These are phyloP conservation scores for Endocalyx cinctus DNA, from an alignment of 2,329 filamentous ascomycete genomes.

Conservation along the genomic window DNA sequence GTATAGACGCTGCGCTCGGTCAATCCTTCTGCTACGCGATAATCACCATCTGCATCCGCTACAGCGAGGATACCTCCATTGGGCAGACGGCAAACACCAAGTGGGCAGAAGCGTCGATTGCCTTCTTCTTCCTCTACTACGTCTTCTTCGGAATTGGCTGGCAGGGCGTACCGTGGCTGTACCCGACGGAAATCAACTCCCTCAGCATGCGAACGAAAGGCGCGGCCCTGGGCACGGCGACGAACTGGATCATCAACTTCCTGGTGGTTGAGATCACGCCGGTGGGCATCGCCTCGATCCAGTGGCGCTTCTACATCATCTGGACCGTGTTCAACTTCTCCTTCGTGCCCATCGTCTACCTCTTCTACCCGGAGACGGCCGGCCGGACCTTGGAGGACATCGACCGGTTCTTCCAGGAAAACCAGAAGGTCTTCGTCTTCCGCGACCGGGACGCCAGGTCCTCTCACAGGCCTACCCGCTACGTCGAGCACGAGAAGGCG, in stretches of 20 bases:
- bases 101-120: constrained; percentile 13
- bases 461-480: constrained; percentile 14
- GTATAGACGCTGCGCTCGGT: constrained; percentile 37
- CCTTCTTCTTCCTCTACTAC: constrained; percentile 28
- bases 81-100: constrained; percentile 6
- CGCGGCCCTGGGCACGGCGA: constrained; percentile 27
- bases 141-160: constrained; percentile 23
- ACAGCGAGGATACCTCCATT: constrained; percentile 2
- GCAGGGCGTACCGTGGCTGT: constrained; percentile 21
- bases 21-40: constrained; percentile 45
- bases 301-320: constrained; percentile 47
- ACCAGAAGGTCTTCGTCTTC: constrained; percentile 17
- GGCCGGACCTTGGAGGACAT: constrained; percentile 30
- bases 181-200: constrained; percentile 29
- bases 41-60: background rate
- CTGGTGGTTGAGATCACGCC: constrained; percentile 31
- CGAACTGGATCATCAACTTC: constrained; percentile 31
- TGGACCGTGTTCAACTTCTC: constrained; percentile 38
- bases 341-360: constrained; percentile 37
- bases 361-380: constrained; percentile 46
- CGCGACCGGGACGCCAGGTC: constrained; percentile 18
- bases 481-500: constrained; percentile 15
- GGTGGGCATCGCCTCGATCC: constrained; percentile 33
- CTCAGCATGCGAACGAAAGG: constrained; percentile 30
- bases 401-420: constrained; percentile 22